Conservation (phyloP, 345 rosid genomes). For the Linum usitatissimum region DNA sequence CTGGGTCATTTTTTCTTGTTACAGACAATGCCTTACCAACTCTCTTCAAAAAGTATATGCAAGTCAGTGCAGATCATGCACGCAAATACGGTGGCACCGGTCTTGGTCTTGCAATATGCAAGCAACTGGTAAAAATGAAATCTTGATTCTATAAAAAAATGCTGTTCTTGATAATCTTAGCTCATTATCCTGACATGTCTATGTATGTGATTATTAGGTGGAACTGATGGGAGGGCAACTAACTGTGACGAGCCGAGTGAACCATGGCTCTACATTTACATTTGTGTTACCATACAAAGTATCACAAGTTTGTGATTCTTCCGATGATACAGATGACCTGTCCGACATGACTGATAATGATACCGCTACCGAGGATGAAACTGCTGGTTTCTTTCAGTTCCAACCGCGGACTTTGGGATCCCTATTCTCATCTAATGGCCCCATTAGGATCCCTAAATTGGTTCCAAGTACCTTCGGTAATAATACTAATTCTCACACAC, state of each 20-base stretch:
- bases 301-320: conserved; percentile 42
- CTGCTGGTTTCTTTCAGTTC: conserved; percentile 67
- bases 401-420: conserved; percentile 56
- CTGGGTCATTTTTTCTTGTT: conserved; percentile 8
- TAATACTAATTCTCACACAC: conserved; percentile 25
- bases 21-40: conserved; percentile 87
- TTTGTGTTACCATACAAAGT: conserved; percentile 76
- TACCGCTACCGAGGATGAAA: conserved; percentile 46
- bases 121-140: conserved; percentile 56
- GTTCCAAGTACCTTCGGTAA: conserved; percentile 24
- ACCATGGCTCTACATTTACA: conserved; percentile 78
- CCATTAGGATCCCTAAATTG: conserved; percentile 33
- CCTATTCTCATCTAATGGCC: conserved; percentile 45
- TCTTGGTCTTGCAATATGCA: conserved; percentile 93
- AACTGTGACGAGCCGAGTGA: conserved; percentile 73
- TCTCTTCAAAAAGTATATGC: conserved; percentile 83
- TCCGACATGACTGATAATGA: conserved; percentile 57
- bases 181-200: conserved; percentile 11
- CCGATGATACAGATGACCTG: conserved; percentile 72
- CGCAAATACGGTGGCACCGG: conserved; percentile 98
- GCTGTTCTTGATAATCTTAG: background rate
- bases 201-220: conserved; percentile 35
- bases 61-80: conserved; percentile 88
- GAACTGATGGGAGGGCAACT: conserved; percentile 95
- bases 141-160: conserved; percentile 5